Evolutionary conservation across 2,329 filamentous ascomycete genomes (phyloP), one percentile per base, ranked within the genome.

Genomic region (Myriangium duriaei): DNA sequence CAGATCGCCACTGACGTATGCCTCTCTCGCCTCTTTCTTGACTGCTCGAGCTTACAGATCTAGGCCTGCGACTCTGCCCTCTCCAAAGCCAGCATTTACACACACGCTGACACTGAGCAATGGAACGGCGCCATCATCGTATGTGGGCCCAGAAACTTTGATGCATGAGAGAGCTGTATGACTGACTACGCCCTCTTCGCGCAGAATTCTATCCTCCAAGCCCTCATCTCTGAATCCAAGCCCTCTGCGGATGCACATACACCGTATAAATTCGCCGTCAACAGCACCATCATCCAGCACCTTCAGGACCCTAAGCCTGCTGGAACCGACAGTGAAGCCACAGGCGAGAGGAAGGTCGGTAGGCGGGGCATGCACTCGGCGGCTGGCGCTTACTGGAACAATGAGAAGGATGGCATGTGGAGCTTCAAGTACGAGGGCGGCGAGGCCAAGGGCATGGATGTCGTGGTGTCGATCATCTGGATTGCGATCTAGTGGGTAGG

Each of bases 261-360:
- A 4, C 61, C 67, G 11, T 94, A 79, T 74, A 96, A 96, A 64
- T 96, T 88, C 65, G 84, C 86, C 50, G 86, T 93, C 65, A 96
- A 94, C 71, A 92, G 84, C 68, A 96, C 88, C 48, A 95, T 96
- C 56, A 92, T 96, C 50, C 88, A 98, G 68, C 88, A 96, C 66
- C 69, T 88, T 21, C 74, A 80, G 13, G 74, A 79, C 39, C 79
- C 74, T 10, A 72, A 74, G 18, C 65, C 73, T 40, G 64, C 76
- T 35, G 79, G 74, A 63, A 76, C 74, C 61, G 24, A 42, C 13
- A 26, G 32, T 3, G 30, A 34, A 11, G 18, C 31, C 4, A 21
- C 31, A 10, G 21, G 31, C 9, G 40, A 30, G n/a, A 40, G 31
- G 36, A 57, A 53, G 56, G 80, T 81, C 40, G 88, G 86, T 40